phyloP scores from a whole-genome alignment of 176 grass and related monocot species.

The Cocos nucifera region DNA sequence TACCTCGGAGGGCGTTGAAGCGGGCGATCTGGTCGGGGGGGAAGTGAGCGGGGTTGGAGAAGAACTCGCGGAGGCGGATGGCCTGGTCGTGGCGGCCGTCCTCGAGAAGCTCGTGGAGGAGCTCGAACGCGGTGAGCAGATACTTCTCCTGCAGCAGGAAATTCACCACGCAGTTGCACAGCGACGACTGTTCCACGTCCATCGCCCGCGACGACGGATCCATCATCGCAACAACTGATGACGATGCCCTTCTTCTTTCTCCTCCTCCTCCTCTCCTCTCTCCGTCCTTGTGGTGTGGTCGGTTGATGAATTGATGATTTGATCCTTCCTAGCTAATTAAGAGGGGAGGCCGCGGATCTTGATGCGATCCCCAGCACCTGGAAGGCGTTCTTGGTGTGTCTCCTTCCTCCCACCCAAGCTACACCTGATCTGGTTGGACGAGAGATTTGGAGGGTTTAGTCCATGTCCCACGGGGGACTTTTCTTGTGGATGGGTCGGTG shows the following conservation, averaged over 20 bases:
- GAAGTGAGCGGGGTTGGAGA: constrained; percentile 55
- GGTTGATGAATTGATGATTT: too few relatives aligned
- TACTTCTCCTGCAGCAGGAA: constrained; percentile 90
- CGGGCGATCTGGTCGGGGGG: constrained; percentile 60
- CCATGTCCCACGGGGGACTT: too few relatives aligned
- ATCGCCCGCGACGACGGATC: constrained; percentile 14
- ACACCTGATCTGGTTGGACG: too few relatives aligned
- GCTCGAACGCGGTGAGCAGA: constrained; percentile 86
- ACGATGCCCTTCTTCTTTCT: neutral
- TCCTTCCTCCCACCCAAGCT: too few relatives aligned
- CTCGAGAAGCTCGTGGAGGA: constrained; percentile 84
- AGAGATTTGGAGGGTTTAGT: too few relatives aligned
- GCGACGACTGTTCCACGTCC: constrained; percentile 68
- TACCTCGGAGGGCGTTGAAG: constrained; percentile 41
- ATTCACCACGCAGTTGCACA: constrained; percentile 98
- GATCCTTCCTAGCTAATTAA: too few relatives aligned
- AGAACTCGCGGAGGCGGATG: constrained; percentile 79
- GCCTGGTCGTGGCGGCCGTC: constrained; percentile 78
- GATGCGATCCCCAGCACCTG: too few relatives aligned
- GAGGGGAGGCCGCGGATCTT: too few relatives aligned
- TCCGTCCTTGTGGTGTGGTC: neutral
- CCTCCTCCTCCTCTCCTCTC: neutral
- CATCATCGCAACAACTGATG: neutral
- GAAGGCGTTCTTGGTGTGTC: too few relatives aligned
- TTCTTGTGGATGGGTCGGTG: too few relatives aligned